Base-by-base conservation (phyloP, 139 green algal species). In the Pedinophyceae sp. region DNA sequence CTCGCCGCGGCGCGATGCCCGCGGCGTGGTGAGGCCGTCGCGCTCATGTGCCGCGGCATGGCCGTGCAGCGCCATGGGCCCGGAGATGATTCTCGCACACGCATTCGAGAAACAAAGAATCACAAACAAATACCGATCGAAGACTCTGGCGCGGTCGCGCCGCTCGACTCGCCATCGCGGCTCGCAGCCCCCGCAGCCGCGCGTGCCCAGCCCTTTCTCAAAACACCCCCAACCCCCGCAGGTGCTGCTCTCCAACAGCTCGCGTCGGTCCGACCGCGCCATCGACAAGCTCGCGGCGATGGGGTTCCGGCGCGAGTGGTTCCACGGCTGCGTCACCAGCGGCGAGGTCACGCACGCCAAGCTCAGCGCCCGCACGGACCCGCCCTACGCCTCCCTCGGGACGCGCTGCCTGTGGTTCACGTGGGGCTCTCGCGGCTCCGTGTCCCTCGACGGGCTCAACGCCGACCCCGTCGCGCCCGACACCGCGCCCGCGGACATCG, bases 221-320 rank as follows among this genome's bases (percentile, higher is more conserved):
- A n/a, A n/a, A n/a, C n/a, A n/a, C n/a, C n/a, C n/a, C n/a, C n/a
- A n/a, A n/a, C n/a, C n/a, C n/a, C n/a, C n/a, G n/a, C n/a, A n/a
- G n/a, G n/a, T n/a, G n/a, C n/a, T n/a, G n/a, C n/a, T 96, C 49
- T 83, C 65, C 69, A 96, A 96, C 74, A 80, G 58, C 41, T 81
- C 66, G 3, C 65, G 82, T 7, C 57, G 78, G 59, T 71, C 76
- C 0, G 51, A 38, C 0, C 73, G 68, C 27, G 81, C 79, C 2
- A 50, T 92, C 24, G 30, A 47, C 20, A 90, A 87, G 57, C 65
- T 96, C 24, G 65, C 48, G 3, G 54, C 54, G 28, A 73, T 96
- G 70, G 88, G 88, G 1, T 96, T 93, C 51, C 49, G 79, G 0
- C 18, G 48, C 5, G 26, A 52, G 0, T 74, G 60, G 39, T 94